These are phyloP conservation scores for Bifiguratus adelaidae DNA, from an alignment of 192 early-diverging fungal genomes.

Conservation along the genomic window DNA sequence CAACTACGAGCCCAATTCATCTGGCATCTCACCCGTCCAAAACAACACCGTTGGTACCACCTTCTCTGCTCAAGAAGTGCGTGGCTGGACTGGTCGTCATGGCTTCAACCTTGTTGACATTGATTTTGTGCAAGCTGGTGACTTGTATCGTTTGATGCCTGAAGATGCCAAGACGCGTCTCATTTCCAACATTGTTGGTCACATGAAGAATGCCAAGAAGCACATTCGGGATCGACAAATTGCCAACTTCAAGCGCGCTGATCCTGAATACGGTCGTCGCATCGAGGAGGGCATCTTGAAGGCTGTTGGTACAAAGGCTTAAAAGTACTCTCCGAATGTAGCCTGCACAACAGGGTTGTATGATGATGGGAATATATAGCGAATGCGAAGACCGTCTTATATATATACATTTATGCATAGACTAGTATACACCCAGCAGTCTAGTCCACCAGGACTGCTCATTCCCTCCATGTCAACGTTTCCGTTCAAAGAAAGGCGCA, in stretches of 20 bases:
- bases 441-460: too few relatives aligned
- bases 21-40: conserved; percentile 44
- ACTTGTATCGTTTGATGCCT: conserved; percentile 55
- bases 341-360: too few relatives aligned
- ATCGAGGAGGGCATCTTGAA: conserved; percentile 39
- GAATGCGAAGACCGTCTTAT: too few relatives aligned
- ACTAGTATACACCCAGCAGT: too few relatives aligned
- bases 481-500: too few relatives aligned
- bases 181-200: conserved; percentile 47
- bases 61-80: conserved; percentile 26
- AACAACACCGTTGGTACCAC: conserved; percentile 41
- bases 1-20: conserved; percentile 68
- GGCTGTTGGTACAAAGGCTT: too few relatives aligned
- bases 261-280: conserved; percentile 60
- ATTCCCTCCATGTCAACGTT: too few relatives aligned
- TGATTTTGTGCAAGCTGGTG: conserved; percentile 57
- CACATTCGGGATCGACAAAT: conserved; percentile 63
- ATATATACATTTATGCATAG: too few relatives aligned
- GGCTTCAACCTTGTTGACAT: conserved; percentile 39
- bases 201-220: conserved; percentile 49
- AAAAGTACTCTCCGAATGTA: too few relatives aligned
- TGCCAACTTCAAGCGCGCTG: conserved; percentile 59
- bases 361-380: too few relatives aligned
- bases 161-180: conserved; percentile 49
- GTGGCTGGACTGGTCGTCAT: conserved; percentile 50